phyloP scores from a whole-genome alignment of 139 green algal species.

The Tetradesmus lagerheimii region DNA sequence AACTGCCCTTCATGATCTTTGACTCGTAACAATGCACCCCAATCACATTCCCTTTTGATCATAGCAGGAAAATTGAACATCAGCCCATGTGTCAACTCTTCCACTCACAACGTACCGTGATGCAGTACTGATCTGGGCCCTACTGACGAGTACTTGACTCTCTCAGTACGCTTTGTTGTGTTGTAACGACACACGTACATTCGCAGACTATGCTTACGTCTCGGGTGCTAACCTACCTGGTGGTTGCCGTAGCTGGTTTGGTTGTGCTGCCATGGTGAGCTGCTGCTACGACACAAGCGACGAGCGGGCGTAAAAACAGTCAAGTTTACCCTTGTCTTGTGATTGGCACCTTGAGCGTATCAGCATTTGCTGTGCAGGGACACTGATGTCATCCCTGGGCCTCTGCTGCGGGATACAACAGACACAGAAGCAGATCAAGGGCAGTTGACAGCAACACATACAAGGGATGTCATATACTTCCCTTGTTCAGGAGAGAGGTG shows the following conservation, averaged over 20 bases:
- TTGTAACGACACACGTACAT: too few species aligned
- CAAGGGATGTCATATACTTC: constrained; percentile 7
- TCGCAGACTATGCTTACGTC: not conserved
- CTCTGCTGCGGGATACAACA: not conserved
- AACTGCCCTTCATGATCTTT: not conserved
- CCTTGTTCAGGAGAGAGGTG: constrained; percentile 36
- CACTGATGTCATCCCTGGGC: constrained; percentile 14
- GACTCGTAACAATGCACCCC: too few species aligned
- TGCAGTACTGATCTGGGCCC: not conserved
- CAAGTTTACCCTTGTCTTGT: not conserved
- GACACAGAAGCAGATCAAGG: constrained; percentile 23
- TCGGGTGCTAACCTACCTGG: constrained; percentile 5
- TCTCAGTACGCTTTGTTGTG: too few species aligned
- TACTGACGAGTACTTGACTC: too few species aligned
- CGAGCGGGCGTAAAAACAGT: not conserved
- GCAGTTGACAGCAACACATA: not conserved
- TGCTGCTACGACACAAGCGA: not conserved
- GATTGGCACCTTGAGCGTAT: not conserved
- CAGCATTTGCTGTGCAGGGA: constrained; percentile 22
- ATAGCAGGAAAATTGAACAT: too few species aligned
- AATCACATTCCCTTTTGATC: too few species aligned
- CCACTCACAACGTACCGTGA: not conserved
- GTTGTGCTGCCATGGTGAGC: constrained; percentile 31
- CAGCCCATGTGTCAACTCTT: not conserved
- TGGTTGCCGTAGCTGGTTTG: constrained; percentile 16